A percentile compares a stretch with the other conserved stretches of the same genome.
These are phyloP conservation scores for Solioccasus polychromus DNA, from an alignment of 768 basidiomycete genomes.

Conservation along the genomic window DNA sequence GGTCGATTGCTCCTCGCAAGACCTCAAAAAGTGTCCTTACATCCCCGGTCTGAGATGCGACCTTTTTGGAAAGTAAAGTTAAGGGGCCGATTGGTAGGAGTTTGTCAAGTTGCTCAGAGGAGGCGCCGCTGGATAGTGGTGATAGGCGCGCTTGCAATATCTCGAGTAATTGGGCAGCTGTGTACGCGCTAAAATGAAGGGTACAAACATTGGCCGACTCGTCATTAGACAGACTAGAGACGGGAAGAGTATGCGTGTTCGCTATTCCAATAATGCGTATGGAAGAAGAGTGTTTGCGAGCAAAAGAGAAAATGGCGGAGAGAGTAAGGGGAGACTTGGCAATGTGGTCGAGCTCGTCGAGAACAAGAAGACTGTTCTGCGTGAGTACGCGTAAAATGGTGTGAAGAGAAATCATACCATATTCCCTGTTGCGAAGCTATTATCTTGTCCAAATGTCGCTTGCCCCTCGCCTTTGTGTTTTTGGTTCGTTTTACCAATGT, in stretches of 20 bases:
- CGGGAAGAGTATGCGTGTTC: conserved; percentile 82
- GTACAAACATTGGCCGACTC: conserved; percentile 49
- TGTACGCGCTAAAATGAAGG: conserved; percentile 81
- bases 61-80: conserved; percentile 72
- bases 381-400: conserved; percentile 18
- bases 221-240: conserved; percentile 41
- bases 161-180: conserved; percentile 62
- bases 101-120: conserved; percentile 37
- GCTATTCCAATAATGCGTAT: conserved; percentile 82
- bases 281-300: conserved; percentile 46
- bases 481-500: conserved; percentile 35
- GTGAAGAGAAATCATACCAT: conserved; percentile 40
- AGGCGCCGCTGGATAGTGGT: conserved; percentile 41
- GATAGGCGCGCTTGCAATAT: conserved; percentile 67
- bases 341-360: conserved; percentile 88
- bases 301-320: conserved; percentile 64
- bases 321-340: conserved; percentile 58
- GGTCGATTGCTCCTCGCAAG: conserved; percentile 74
- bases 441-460: conserved; percentile 46
- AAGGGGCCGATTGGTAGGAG: conserved; percentile 65
- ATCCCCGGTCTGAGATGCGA: conserved; percentile 81
- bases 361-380: conserved; percentile 59
- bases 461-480: conserved; percentile 43
- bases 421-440: conserved; percentile 44
- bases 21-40: conserved; percentile 80